These are phyloP conservation scores for Tricholomella constricta DNA, from an alignment of 768 basidiomycete genomes.

Conservation along the genomic window DNA sequence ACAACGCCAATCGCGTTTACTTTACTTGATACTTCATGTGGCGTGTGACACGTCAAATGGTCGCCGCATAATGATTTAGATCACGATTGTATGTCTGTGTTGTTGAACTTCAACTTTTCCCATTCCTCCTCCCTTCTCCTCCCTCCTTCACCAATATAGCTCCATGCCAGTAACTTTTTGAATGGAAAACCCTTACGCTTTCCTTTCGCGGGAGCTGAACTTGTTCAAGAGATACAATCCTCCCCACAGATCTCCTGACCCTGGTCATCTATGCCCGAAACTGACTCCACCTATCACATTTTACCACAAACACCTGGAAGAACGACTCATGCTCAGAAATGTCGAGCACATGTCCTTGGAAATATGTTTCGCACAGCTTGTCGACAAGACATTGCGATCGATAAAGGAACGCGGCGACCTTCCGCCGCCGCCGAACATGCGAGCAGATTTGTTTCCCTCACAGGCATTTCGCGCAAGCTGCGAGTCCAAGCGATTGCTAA, in stretches of 20 bases:
- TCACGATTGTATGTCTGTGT: too few relatives aligned
- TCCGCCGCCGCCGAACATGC: background rate
- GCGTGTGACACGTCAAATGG: too few relatives aligned
- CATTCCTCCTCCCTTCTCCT: too few relatives aligned
- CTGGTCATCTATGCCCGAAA: background rate
- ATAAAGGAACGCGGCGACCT: background rate
- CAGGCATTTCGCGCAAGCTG: background rate
- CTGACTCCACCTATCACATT: constrained; percentile 2
- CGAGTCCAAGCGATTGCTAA: background rate
- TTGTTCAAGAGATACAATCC: background rate
- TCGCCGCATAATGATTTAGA: too few relatives aligned
- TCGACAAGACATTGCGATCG: background rate
- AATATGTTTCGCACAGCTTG: background rate
- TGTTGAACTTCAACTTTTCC: too few relatives aligned
- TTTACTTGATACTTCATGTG: too few relatives aligned
- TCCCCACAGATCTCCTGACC: background rate
- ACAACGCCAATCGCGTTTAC: too few relatives aligned
- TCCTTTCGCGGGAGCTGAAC: too few relatives aligned
- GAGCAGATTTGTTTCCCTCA: background rate
- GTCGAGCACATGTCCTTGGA: background rate
- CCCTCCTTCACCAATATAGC: too few relatives aligned
- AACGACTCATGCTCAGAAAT: background rate
- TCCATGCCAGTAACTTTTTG: too few relatives aligned
- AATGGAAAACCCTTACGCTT: too few relatives aligned
- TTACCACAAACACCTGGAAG: constrained; percentile 4